These are phyloP conservation scores for Apostasia ramifera DNA, from an alignment of 106 monocot species.

Conservation along the genomic window DNA sequence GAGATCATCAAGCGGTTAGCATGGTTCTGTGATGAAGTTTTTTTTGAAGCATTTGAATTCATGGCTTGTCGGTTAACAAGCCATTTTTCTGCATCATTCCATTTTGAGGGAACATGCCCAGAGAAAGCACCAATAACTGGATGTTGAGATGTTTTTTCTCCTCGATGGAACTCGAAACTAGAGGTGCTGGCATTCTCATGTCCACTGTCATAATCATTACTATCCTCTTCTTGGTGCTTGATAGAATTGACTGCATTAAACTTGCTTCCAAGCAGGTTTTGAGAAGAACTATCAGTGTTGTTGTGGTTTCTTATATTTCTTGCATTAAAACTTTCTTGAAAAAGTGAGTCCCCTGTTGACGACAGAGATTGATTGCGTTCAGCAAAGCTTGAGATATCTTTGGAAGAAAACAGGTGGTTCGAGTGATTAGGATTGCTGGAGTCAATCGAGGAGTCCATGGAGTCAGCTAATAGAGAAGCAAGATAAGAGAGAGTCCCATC, in stretches of 20 bases:
- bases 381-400: not conserved
- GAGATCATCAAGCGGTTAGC: conserved; percentile 14
- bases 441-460: not conserved
- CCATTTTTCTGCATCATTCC: conserved; percentile 98
- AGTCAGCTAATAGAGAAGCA: not conserved
- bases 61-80: conserved; percentile 34
- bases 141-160: conserved; percentile 23
- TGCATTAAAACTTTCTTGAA: conserved; percentile 8
- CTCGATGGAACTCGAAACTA: conserved; percentile 73
- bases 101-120: conserved; percentile 77
- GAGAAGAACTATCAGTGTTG: conserved; percentile 8
- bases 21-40: conserved; percentile 16
- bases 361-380: conserved; percentile 2
- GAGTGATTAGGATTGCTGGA: not conserved
- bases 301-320: conserved; percentile 4
- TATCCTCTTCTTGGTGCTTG: conserved; percentile 31
- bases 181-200: conserved; percentile 34
- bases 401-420: not conserved
- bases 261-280: conserved; percentile 11
- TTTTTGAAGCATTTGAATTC: conserved; percentile 43
- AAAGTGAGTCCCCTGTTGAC: not conserved
- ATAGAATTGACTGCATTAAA: conserved; percentile 32
- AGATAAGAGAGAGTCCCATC: too few relatives aligned
- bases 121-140: conserved; percentile 25
- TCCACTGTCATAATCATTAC: conserved; percentile 38